Evolutionary conservation across 1,139 yeast genomes (phyloP), one percentile per base, ranked within the genome.

Genomic region (Blastobotrys persicus): DNA sequence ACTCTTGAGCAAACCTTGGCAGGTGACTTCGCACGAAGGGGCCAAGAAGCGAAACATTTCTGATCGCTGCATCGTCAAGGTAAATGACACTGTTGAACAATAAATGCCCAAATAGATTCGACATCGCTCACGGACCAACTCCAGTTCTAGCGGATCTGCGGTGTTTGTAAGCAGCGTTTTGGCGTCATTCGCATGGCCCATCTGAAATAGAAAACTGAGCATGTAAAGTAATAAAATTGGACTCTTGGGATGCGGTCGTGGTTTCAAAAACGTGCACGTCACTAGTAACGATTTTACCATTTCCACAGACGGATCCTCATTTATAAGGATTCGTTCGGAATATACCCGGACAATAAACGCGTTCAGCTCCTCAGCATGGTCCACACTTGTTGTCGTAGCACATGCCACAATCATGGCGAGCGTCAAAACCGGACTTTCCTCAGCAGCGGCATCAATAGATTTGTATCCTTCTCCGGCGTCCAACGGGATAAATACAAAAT

Each of bases 381-480:
- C 57, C 2, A 46, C 37, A 6, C 53, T 75, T 46, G 74, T 72
- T 55, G 77, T 75, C 41, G 77, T 63, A 16, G 79, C 72, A 2
- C 81, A 76, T 6, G 74, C 80, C 4, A 76, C 71, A 14, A 79
- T 68, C 55, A 77, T 74, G 1, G 78, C 70, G n/a, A 76, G 57
- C 12, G 79, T 61, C 7, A 78, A 59, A 23, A 77, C 53, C 0
- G 83, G 83, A 40, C 70, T 69, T 46, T 72, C 62, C 31, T 71
- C 71, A 20, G 72, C 53, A 32, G 77, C 56, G 58, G 67, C 66
- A 6, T 76, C 75, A 53, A 73, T 76, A 17, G 71, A 65, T 31
- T 65, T 14, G 28, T 23, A 23, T 5, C 9, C 9, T 23, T 23
- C 28, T 63, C 58, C 1, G n/a, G 59, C 44, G 0, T 80, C 69